These are phyloP conservation scores for Stephanodiscus minutulus DNA, from an alignment of 108 stramenopile species.

Conservation along the genomic window DNA sequence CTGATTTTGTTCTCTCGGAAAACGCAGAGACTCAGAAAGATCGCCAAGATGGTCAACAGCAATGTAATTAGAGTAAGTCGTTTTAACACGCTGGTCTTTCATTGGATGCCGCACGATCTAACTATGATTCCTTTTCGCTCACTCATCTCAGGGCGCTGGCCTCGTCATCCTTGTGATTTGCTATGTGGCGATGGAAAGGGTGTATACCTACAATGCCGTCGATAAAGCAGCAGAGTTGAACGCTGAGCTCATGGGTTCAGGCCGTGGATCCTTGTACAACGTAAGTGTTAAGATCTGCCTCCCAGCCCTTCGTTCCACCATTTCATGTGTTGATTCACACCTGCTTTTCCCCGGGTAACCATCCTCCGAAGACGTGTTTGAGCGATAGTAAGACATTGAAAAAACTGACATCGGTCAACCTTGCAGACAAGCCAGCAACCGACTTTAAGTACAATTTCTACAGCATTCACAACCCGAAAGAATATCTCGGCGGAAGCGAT, in stretches of 20 bases:
- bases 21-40: not conserved
- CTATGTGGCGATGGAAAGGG: slow-evolving; percentile 32
- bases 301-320: not conserved
- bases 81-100: not conserved
- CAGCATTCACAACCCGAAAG: slow-evolving; percentile 50
- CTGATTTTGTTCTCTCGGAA: not conserved
- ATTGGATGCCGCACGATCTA: slow-evolving; percentile 2
- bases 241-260: slow-evolving; percentile 26
- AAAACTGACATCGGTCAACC: slow-evolving; percentile 49
- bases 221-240: slow-evolving; percentile 9
- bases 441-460: slow-evolving; percentile 53
- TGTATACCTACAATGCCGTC: slow-evolving; percentile 18
- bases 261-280: slow-evolving; percentile 53
- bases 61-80: slow-evolving; percentile 41
- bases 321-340: not conserved
- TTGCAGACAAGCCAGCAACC: slow-evolving; percentile 43
- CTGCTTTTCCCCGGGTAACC: not conserved
- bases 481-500: slow-evolving; percentile 50
- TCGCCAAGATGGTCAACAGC: slow-evolving; percentile 34
- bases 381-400: slow-evolving; percentile 36
- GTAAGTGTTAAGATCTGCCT: slow-evolving; percentile 20
- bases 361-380: slow-evolving; percentile 30
- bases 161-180: slow-evolving; percentile 41
- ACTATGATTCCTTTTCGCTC: not conserved
- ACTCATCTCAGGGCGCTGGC: slow-evolving; percentile 32